These are phyloP conservation scores for Chromera velia DNA, from an alignment of 73 alveolate genomes.

Conservation along the genomic window DNA sequence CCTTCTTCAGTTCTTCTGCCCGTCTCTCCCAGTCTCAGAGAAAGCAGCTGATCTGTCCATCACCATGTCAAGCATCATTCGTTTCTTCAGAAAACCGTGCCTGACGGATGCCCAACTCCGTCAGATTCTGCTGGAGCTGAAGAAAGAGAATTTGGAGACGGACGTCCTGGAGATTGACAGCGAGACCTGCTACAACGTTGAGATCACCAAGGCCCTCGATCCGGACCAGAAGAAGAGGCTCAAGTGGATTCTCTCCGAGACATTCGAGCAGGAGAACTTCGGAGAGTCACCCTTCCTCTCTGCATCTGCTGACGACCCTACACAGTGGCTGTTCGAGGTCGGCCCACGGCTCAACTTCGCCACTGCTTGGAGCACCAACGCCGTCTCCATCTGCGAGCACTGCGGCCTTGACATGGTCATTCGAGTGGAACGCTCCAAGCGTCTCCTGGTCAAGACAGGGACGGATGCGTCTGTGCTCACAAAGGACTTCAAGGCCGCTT, in stretches of 20 bases:
- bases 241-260: constrained; percentile 31
- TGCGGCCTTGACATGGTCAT: constrained; percentile 14
- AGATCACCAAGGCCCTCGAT: background rate
- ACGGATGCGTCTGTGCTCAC: background rate
- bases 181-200: background rate
- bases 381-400: constrained; percentile 44
- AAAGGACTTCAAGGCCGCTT: background rate
- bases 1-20: too few species aligned
- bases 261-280: constrained; percentile 41
- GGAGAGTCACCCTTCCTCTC: constrained; percentile 21
- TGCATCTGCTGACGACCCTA: background rate
- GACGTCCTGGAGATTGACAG: too few species aligned
- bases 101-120: too few species aligned
- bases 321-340: constrained; percentile 7
- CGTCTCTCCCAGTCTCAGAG: too few species aligned
- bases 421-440: background rate
- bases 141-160: too few species aligned
- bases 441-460: background rate
- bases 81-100: too few species aligned
- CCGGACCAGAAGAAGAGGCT: background rate
- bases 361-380: constrained; percentile 43
- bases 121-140: too few species aligned
- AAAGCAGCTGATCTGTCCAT: too few species aligned
- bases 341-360: constrained; percentile 38
- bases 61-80: too few species aligned